Evolutionary conservation across 257 asterid genomes (phyloP).

Genomic region (Fraxinus quadrangulata): DNA sequence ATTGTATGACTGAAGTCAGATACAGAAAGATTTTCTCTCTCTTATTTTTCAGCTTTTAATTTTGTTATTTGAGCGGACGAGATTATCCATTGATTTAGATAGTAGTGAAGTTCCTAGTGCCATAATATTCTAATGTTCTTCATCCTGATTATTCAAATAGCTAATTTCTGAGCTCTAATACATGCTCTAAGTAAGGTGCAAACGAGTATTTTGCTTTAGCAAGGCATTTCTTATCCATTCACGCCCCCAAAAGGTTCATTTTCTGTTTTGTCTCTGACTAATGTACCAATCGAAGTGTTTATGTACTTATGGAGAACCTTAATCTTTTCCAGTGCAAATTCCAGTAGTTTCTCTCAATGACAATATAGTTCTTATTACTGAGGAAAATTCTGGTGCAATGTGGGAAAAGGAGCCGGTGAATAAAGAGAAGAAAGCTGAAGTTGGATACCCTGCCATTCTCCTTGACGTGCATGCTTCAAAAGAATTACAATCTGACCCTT

Average conservation of each 20-base stretch:
- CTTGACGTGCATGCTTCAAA: slow-evolving; percentile 80
- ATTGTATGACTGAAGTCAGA: neutral
- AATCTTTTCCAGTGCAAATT: slow-evolving; percentile 65
- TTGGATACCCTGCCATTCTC: slow-evolving; percentile 58
- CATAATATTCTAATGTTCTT: neutral
- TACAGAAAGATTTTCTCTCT: neutral
- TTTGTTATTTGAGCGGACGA: neutral
- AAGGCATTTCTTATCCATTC: neutral
- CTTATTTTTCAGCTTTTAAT: neutral
- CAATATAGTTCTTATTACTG: slow-evolving; percentile 69
- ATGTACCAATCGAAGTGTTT: too few relatives aligned
- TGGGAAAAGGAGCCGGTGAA: slow-evolving; percentile 68
- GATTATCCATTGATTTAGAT: neutral
- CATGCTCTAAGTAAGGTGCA: too few relatives aligned
- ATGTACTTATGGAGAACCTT: neutral
- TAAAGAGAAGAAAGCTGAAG: slow-evolving; percentile 71
- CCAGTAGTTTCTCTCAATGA: slow-evolving; percentile 79
- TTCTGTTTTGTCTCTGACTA: neutral
- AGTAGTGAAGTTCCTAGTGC: neutral
- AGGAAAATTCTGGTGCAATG: slow-evolving; percentile 48
- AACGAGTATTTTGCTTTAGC: too few relatives aligned
- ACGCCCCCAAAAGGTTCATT: neutral
- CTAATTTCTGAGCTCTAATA: neutral
- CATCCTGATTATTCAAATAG: neutral
- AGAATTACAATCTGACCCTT: slow-evolving; percentile 90